Conservation (phyloP, 1,284 basidiomycete genomes). For the Boletus subluridellus region DNA sequence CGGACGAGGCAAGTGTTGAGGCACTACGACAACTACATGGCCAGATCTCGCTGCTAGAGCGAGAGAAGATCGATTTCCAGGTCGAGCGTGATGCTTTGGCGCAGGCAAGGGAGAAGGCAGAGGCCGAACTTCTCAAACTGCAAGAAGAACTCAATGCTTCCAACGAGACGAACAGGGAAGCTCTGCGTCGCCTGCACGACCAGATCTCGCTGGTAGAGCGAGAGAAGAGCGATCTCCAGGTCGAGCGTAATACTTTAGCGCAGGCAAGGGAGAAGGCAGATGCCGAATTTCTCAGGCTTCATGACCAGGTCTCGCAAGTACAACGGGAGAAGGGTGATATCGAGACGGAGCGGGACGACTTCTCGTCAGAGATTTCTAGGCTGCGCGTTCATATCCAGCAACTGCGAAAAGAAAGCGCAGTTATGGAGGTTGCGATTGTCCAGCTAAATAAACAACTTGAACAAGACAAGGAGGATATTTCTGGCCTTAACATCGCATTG, state of each 20-base stretch:
- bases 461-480: conserved; percentile 71
- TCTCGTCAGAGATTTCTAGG: conserved; percentile 62
- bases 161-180: neutral
- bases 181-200: neutral
- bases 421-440: conserved; percentile 77
- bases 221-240: neutral
- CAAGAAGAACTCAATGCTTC: neutral
- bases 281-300: neutral
- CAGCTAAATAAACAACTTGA: conserved; percentile 66
- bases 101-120: too few relatives aligned
- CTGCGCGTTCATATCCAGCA: conserved; percentile 64
- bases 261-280: too few relatives aligned
- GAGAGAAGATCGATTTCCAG: neutral
- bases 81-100: too few relatives aligned
- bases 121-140: too few relatives aligned
- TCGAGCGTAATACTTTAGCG: too few relatives aligned
- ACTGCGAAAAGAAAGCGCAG: conserved; percentile 75
- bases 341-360: conserved; percentile 21
- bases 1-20: neutral
- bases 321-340: conserved; percentile 6
- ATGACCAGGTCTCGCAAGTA: conserved; percentile 12
- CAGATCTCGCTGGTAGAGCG: neutral
- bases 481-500: conserved; percentile 79
- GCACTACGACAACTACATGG: neutral
- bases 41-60: neutral